Evolutionary conservation across 106 monocot genomes (phyloP).

Genomic region (Allium fistulosum): DNA sequence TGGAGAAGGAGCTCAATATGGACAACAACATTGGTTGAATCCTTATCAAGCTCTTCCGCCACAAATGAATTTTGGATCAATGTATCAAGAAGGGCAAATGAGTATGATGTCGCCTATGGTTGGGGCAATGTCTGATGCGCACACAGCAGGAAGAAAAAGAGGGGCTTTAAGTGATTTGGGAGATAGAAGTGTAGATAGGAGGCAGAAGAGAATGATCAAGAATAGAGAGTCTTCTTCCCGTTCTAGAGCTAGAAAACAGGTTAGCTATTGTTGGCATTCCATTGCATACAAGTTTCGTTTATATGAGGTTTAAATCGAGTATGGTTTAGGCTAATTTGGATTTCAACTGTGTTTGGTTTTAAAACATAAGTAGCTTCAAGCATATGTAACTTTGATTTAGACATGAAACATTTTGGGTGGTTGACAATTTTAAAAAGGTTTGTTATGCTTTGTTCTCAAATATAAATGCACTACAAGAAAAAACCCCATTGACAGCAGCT

Average conservation of each 20-base stretch:
- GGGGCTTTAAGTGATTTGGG: slow-evolving; percentile 30
- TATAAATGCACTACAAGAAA: too few relatives aligned
- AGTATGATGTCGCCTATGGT: background rate
- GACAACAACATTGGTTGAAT: slow-evolving; percentile 22
- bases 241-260: slow-evolving; percentile 97
- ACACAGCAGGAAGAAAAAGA: slow-evolving; percentile 42
- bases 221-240: slow-evolving; percentile 93
- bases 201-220: slow-evolving; percentile 97
- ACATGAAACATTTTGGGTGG: too few relatives aligned
- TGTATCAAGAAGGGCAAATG: slow-evolving; percentile 37
- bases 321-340: too few relatives aligned
- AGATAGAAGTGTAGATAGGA: slow-evolving; percentile 69
- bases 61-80: slow-evolving; percentile 23
- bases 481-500: too few relatives aligned
- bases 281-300: too few relatives aligned
- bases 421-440: too few relatives aligned
- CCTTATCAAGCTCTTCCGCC: slow-evolving; percentile 29
- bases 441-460: too few relatives aligned
- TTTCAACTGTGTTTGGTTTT: too few relatives aligned
- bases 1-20: background rate
- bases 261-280: slow-evolving; percentile 1
- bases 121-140: slow-evolving; percentile 33
- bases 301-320: too few relatives aligned
- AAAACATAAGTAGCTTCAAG: too few relatives aligned
- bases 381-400: too few relatives aligned